phyloP scores from a whole-genome alignment of 177 flowering plant species.

The Vitis hybrid region DNA sequence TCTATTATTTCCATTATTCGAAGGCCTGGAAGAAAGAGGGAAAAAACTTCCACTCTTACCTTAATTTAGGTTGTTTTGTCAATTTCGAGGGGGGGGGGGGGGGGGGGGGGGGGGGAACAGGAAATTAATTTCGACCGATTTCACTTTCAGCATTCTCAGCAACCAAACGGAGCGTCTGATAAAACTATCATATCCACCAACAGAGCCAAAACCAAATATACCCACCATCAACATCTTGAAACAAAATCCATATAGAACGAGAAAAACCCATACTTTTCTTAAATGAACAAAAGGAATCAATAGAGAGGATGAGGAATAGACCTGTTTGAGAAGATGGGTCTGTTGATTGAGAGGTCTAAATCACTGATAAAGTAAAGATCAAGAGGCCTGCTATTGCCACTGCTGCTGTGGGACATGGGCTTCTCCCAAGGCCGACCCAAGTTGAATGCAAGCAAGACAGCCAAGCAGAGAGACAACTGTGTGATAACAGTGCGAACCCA shows the following conservation, averaged over 20 bases:
- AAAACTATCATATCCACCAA: no score
- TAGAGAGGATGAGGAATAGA: slow-evolving; percentile 15
- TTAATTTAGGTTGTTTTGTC: no score
- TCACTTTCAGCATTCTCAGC: no score
- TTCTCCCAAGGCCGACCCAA: slow-evolving; percentile 32
- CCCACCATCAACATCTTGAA: background rate
- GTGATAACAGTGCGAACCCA: slow-evolving; percentile 42
- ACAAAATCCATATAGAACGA: background rate
- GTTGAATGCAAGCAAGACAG: slow-evolving; percentile 43
- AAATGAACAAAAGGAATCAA: background rate
- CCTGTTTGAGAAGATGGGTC: slow-evolving; percentile 58
- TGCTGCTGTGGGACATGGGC: background rate
- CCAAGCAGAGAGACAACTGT: slow-evolving; percentile 47
- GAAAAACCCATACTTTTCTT: background rate
- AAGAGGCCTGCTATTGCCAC: slow-evolving; percentile 7
- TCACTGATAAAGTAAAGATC: slow-evolving; percentile 54
- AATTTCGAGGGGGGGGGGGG: background rate
- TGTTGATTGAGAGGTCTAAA: slow-evolving; percentile 44
- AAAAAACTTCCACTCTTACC: background rate
- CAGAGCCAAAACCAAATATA: background rate
- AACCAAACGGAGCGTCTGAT: no score
- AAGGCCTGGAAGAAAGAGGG: background rate
- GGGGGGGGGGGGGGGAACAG: no score
- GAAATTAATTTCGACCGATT: no score
- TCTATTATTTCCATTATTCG: background rate